A percentile compares a stretch with the other conserved stretches of the same genome.
These are phyloP conservation scores for Curvularia sp. DNA, from an alignment of 2,329 filamentous ascomycete species.

Conservation along the genomic window DNA sequence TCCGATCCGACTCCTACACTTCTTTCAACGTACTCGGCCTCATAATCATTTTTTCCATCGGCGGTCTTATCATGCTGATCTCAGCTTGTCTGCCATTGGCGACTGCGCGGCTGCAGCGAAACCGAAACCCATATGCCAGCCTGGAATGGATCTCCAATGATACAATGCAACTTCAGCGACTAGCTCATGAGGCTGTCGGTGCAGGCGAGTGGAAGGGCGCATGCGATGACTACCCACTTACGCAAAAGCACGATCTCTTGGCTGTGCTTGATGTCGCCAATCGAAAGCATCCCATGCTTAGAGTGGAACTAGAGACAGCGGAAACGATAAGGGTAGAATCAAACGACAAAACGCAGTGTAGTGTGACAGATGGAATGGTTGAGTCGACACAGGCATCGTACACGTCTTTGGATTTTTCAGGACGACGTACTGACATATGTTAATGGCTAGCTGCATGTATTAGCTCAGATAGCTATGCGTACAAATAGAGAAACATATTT, in stretches of 20 bases:
- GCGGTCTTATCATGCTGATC: slow-evolving; percentile 25
- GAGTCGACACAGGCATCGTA: slow-evolving; percentile 3
- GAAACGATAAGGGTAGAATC: neutral
- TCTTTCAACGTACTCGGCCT: slow-evolving; percentile 35
- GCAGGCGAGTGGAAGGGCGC: slow-evolving; percentile 15
- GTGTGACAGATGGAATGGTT: neutral
- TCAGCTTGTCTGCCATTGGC: neutral
- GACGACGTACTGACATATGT: neutral
- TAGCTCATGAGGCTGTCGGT: slow-evolving; percentile 31
- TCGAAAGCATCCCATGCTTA: slow-evolving; percentile 5
- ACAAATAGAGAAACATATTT: neutral
- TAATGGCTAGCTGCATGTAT: neutral
- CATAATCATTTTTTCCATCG: slow-evolving; percentile 23
- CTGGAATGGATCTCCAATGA: slow-evolving; percentile 24
- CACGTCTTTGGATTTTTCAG: neutral
- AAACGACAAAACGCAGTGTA: neutral
- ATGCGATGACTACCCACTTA: slow-evolving; percentile 10
- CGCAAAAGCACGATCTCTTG: slow-evolving; percentile 11
- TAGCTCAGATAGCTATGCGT: neutral
- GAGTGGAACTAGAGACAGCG: neutral
- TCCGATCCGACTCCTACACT: slow-evolving; percentile 26
- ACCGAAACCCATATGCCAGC: slow-evolving; percentile 9
- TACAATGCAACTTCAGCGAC: slow-evolving; percentile 32
- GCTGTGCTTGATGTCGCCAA: slow-evolving; percentile 9
- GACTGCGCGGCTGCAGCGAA: slow-evolving; percentile 5